Conservation (phyloP, 2,329 filamentous ascomycete genomes). For the Colletotrichum viniferum region DNA sequence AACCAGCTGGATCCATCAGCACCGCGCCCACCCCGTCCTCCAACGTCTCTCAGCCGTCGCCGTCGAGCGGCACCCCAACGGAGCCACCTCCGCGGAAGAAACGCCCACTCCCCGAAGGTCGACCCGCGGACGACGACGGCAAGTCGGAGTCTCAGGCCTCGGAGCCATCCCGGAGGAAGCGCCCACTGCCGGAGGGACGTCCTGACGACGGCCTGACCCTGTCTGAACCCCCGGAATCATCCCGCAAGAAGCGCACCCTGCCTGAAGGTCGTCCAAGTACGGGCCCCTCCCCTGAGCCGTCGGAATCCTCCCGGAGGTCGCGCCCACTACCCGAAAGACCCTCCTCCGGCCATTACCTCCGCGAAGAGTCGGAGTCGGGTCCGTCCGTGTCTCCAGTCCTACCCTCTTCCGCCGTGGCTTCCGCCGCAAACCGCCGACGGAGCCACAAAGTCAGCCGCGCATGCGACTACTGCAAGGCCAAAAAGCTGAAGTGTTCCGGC, state of each 20-base stretch:
- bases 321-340: neutral
- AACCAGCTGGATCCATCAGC: neutral
- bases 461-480: constrained; percentile 42
- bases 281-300: neutral
- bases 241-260: neutral
- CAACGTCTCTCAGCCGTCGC: neutral
- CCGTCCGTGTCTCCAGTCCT: neutral
- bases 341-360: neutral
- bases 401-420: neutral
- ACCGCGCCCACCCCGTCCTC: neutral
- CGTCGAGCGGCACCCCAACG: neutral
- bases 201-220: neutral
- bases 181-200: neutral
- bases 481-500: constrained; percentile 41
- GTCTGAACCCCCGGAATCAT: neutral
- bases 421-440: constrained; percentile 4
- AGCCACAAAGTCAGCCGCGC: constrained; percentile 39
- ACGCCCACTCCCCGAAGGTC: neutral
- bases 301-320: neutral
- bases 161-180: neutral
- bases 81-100: neutral
- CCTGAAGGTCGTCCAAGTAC: neutral
- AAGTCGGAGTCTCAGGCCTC: neutral
- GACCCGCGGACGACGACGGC: neutral
- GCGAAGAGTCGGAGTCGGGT: neutral